These are phyloP conservation scores for Tagetes patula DNA, from an alignment of 129 eudicot species.

Conservation along the genomic window DNA sequence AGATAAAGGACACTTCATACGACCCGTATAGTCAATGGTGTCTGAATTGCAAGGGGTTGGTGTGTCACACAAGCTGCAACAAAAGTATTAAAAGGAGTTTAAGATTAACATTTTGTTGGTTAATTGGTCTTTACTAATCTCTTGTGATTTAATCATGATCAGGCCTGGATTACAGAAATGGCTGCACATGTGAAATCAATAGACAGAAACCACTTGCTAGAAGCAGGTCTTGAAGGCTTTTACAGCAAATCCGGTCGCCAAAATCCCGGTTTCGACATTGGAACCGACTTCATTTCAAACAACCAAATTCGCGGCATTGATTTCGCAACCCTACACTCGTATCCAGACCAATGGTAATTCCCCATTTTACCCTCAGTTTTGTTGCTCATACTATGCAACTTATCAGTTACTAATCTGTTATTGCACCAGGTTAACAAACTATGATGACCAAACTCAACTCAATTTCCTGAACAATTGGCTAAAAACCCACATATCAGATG, in stretches of 20 bases:
- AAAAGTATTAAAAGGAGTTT: background rate
- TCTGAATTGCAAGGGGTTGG: too few relatives aligned
- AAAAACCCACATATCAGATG: conserved; percentile 66
- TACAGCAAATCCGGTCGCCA: conserved; percentile 59
- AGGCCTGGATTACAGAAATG: conserved; percentile 92
- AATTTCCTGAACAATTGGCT: conserved; percentile 72
- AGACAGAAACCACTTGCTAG: conserved; percentile 82
- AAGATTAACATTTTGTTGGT: background rate
- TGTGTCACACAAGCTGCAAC: background rate
- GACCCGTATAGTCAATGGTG: too few relatives aligned
- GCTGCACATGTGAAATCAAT: conserved; percentile 86
- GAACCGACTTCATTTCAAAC: conserved; percentile 86
- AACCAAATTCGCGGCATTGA: conserved; percentile 69
- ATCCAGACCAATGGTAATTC: conserved; percentile 94
- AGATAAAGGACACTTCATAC: too few relatives aligned
- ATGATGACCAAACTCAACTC: conserved; percentile 56
- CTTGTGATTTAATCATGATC: conserved; percentile 21
- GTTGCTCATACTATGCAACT: background rate
- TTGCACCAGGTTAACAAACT: conserved; percentile 58
- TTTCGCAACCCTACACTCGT: conserved; percentile 85
- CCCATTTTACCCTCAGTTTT: conserved; percentile 15
- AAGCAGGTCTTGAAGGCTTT: conserved; percentile 93
- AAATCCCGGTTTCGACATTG: conserved; percentile 68
- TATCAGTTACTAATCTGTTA: background rate
- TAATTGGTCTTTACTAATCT: background rate